Conservation (phyloP, 768 basidiomycete genomes). For the Sistotremastrum niveocremeum region DNA sequence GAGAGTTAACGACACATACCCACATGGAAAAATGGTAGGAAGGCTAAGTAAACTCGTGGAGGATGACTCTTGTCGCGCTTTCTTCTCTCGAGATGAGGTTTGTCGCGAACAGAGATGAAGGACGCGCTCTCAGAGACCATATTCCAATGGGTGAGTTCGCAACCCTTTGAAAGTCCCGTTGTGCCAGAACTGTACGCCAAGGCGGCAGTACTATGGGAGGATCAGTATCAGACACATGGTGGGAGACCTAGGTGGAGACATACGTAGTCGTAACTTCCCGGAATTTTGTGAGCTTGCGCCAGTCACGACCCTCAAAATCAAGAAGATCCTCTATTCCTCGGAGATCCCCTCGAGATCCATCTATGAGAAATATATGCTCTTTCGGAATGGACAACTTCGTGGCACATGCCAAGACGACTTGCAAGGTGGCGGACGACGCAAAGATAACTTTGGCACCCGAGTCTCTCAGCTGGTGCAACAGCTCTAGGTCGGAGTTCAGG, state of each 20-base stretch:
- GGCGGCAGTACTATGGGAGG: background rate
- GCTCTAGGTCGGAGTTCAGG: constrained; percentile 25
- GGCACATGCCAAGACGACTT: constrained; percentile 28
- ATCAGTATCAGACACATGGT: background rate
- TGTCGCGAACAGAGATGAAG: background rate
- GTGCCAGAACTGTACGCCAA: constrained; percentile 45
- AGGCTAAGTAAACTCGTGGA: background rate
- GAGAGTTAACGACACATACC: background rate
- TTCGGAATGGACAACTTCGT: background rate
- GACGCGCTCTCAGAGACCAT: background rate
- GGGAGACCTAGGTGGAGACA: background rate
- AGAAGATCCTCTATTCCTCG: background rate
- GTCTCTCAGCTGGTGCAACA: constrained; percentile 59
- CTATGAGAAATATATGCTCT: background rate
- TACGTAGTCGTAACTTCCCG: background rate
- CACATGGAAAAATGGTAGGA: background rate
- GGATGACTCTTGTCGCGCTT: background rate
- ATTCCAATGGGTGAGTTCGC: background rate
- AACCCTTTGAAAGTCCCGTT: constrained; percentile 65
- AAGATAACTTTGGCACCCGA: constrained; percentile 52
- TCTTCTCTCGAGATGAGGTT: background rate
- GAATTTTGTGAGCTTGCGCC: background rate
- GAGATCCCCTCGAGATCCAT: background rate
- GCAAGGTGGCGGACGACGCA: constrained; percentile 46
- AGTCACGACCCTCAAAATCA: background rate